Evolutionary conservation across 2,329 filamentous ascomycete species (phyloP).

Genomic region (Aspergillus caelatus): DNA sequence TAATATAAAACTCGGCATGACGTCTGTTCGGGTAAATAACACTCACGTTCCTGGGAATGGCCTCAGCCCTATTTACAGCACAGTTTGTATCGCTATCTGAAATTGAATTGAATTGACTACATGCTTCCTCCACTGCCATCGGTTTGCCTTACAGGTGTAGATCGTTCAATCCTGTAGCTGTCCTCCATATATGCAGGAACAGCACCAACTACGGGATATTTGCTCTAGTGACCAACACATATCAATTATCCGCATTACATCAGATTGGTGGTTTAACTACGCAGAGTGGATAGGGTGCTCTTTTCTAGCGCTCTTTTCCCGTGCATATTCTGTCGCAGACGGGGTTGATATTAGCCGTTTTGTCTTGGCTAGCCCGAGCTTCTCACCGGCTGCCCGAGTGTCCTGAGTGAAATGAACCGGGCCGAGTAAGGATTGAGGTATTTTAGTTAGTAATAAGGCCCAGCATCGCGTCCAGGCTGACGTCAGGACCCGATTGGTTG

Average conservation of each 20-base stretch:
- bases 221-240: not conserved
- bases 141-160: not conserved
- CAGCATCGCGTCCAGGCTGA: not conserved
- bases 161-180: not conserved
- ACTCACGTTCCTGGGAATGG: not conserved
- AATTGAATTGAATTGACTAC: not conserved
- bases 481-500: conserved; percentile 6
- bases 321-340: not conserved
- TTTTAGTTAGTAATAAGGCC: conserved; percentile 1
- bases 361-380: conserved; percentile 2
- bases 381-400: conserved; percentile 13
- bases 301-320: not conserved
- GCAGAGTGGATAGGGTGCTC: not conserved
- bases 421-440: not conserved
- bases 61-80: not conserved
- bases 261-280: not conserved
- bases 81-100: not conserved
- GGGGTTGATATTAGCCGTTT: not conserved
- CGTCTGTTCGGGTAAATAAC: conserved; percentile 1
- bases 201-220: not conserved
- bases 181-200: not conserved
- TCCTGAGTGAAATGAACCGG: not conserved
- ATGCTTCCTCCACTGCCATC: not conserved
- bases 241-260: not conserved
- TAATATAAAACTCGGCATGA: not conserved